Conservation (phyloP, 2,329 filamentous ascomycete genomes). For the Alternaria atra region DNA sequence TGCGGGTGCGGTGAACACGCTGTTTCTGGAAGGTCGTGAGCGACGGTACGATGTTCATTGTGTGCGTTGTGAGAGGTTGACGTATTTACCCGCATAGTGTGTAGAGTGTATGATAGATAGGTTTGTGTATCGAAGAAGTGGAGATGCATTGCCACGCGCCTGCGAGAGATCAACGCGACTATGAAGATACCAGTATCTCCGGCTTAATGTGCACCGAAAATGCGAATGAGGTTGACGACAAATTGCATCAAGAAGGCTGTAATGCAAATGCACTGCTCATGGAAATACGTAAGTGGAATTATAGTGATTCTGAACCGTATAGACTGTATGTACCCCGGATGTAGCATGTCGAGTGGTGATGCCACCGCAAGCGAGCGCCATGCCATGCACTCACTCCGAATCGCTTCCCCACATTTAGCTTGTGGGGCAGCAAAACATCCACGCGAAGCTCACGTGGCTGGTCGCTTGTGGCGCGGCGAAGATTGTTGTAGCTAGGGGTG, state of each 20-base stretch:
- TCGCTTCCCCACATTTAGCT: constrained; percentile 17
- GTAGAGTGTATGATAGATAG: constrained; percentile 35
- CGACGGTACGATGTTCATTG: constrained; percentile 21
- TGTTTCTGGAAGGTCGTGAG: constrained; percentile 32
- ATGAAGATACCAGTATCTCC: neutral
- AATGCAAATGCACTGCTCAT: neutral
- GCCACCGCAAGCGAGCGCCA: neutral
- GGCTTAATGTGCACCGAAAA: neutral
- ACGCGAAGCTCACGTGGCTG: constrained; percentile 10
- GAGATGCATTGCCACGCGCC: constrained; percentile 12
- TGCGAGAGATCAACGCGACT: neutral
- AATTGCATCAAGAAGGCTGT: neutral
- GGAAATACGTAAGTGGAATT: neutral
- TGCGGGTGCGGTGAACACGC: constrained; percentile 22
- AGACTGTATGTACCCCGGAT: neutral
- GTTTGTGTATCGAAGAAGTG: constrained; percentile 24
- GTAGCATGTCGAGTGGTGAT: neutral
- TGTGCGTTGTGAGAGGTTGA: constrained; percentile 29
- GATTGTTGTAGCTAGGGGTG: neutral
- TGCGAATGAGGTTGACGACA: neutral
- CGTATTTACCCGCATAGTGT: constrained; percentile 45
- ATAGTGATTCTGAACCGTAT: neutral
- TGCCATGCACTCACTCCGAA: constrained; percentile 12
- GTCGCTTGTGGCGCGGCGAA: neutral
- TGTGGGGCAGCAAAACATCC: constrained; percentile 11